These are phyloP conservation scores for Eremothecium cymbalariae DNA, from an alignment of 1,139 yeast genomes.

Conservation along the genomic window DNA sequence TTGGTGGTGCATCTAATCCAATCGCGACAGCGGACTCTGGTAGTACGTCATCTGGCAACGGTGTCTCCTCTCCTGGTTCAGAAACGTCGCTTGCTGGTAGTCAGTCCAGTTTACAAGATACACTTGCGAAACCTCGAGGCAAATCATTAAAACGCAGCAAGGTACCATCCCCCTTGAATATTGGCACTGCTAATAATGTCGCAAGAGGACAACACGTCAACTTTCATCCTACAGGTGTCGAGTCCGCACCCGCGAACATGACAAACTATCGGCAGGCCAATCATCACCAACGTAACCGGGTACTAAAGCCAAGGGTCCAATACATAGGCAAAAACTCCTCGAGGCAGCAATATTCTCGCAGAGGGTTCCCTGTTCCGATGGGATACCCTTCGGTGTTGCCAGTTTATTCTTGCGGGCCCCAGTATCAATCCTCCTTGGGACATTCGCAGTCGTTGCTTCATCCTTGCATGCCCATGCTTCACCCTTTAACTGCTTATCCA, in stretches of 20 bases:
- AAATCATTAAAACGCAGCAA: constrained; percentile 18
- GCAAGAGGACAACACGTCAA: background rate
- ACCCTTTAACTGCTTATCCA: too few relatives aligned
- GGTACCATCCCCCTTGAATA: constrained; percentile 19
- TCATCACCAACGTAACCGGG: constrained; percentile 5
- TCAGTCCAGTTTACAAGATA: background rate
- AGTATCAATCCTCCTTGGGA: background rate
- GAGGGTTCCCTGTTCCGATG: constrained; percentile 4
- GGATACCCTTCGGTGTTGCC: constrained; percentile 2
- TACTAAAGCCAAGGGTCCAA: constrained; percentile 9
- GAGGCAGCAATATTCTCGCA: background rate
- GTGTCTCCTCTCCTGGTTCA: constrained; percentile 4
- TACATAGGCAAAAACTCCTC: constrained; percentile 9
- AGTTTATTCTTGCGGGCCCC: background rate
- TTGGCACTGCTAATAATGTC: constrained; percentile 6
- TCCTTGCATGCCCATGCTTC: too few relatives aligned
- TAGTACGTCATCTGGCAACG: constrained; percentile 9
- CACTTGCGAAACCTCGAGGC: constrained; percentile 8
- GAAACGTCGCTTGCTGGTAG: constrained; percentile 8
- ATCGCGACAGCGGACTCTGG: constrained; percentile 12
- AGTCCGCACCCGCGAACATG: constrained; percentile 18
- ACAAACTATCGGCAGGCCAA: constrained; percentile 9
- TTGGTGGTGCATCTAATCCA: constrained; percentile 10
- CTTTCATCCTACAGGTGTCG: constrained; percentile 5
- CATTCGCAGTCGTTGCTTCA: background rate